Evolutionary conservation across 139 green algal species (phyloP).

Genomic region (Closterium sp.): DNA sequence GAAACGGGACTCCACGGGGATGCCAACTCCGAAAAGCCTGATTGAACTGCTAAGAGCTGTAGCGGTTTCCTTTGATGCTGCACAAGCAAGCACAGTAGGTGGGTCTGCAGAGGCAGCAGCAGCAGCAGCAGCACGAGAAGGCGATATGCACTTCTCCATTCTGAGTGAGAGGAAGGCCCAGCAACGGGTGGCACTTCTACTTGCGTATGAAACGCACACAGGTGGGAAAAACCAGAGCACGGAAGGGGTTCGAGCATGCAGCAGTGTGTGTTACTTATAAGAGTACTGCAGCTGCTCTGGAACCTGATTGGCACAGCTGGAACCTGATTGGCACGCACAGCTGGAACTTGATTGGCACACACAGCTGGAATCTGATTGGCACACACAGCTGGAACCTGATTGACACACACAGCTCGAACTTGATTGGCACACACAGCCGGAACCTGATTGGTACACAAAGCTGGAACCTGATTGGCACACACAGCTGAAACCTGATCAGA

Average conservation of each 20-base stretch:
- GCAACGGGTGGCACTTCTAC: background rate
- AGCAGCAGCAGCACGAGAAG: background rate
- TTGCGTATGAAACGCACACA: background rate
- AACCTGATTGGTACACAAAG: too few species aligned
- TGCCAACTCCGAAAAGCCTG: background rate
- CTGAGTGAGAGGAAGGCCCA: background rate
- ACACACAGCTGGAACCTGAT: too few species aligned
- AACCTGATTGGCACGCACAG: too few species aligned
- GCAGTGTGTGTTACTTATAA: background rate
- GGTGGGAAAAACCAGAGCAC: background rate
- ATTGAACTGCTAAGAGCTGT: background rate
- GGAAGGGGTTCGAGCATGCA: background rate
- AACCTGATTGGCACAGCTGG: background rate
- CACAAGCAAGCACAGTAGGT: background rate
- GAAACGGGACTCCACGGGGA: background rate
- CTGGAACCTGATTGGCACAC: too few species aligned
- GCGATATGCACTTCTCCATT: background rate
- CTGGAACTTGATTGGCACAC: too few species aligned
- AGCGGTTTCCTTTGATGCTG: background rate
- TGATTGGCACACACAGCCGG: background rate
- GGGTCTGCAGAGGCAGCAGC: background rate
- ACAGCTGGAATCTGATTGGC: too few species aligned
- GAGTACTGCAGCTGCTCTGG: too few species aligned
- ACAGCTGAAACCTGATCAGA: too few species aligned
- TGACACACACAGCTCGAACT: too few species aligned